Evolutionary conservation across 192 early-diverging fungal genomes (phyloP).

Genomic region (Coemansia sp.): DNA sequence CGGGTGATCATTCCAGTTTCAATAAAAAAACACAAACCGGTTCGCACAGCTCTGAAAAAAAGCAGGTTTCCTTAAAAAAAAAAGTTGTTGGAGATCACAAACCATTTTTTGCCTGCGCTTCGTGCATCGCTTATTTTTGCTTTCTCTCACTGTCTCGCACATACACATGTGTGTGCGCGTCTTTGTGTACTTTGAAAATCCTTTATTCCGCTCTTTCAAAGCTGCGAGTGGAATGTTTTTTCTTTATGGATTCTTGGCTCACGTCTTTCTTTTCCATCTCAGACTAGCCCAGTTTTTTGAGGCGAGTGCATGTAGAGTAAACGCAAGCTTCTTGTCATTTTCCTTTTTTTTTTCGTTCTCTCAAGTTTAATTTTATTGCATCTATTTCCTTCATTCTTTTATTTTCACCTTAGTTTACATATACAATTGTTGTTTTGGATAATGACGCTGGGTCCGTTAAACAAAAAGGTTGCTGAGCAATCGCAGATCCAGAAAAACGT

Average conservation of each 20-base stretch:
- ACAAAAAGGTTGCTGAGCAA: slow-evolving; percentile 4
- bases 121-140: no score
- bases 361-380: slow-evolving; percentile 3
- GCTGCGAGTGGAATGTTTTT: background rate
- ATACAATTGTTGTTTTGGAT: background rate
- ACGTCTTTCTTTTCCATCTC: background rate
- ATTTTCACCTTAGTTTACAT: background rate
- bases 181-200: slow-evolving; percentile 1
- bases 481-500: slow-evolving; percentile 3
- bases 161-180: no score
- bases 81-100: no score
- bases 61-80: no score
- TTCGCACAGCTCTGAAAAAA: no score
- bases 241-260: background rate
- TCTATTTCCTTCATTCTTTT: background rate
- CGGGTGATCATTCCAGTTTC: slow-evolving; percentile 9
- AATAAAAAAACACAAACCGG: background rate
- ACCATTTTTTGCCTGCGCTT: no score
- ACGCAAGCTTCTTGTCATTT: background rate
- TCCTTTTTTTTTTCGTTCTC: background rate
- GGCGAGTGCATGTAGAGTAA: background rate
- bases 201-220: background rate
- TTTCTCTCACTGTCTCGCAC: no score
- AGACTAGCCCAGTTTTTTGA: no score
- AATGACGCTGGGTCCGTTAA: background rate